phyloP scores from a whole-genome alignment of 345 rosid species.

The Acer yangbiense region DNA sequence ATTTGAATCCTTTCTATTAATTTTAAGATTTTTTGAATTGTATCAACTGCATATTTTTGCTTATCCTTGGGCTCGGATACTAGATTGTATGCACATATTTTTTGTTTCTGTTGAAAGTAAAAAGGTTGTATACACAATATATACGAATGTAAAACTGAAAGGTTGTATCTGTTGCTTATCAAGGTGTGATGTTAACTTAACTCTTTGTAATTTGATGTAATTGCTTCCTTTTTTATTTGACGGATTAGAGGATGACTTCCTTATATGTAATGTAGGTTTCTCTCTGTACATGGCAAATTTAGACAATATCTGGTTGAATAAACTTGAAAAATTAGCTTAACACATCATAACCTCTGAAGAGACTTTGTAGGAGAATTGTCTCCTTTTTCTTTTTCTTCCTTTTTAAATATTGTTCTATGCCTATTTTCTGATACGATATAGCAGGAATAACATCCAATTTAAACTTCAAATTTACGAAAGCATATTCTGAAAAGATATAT shows the following conservation, averaged over 20 bases:
- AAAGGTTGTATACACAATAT: neutral
- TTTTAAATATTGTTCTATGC: neutral
- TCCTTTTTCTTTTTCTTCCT: neutral
- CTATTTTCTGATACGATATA: neutral
- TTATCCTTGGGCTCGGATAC: neutral
- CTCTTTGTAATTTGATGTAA: neutral
- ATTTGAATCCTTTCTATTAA: neutral
- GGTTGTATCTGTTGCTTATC: neutral
- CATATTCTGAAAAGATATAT: neutral
- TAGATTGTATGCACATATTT: neutral
- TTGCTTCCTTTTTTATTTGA: neutral
- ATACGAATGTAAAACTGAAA: neutral
- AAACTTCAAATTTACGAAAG: neutral
- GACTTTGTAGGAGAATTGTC: neutral
- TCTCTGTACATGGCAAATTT: neutral
- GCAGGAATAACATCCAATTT: neutral
- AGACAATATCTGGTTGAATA: neutral
- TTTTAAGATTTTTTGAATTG: neutral
- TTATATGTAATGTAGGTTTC: neutral
- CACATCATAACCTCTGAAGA: neutral
- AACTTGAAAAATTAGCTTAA: neutral
- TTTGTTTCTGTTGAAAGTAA: too few species aligned
- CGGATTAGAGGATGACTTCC: neutral
- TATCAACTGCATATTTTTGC: neutral
- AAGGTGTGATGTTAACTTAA: neutral